These are phyloP conservation scores for Talaromyces trachyspermus DNA, from an alignment of 495 filamentous ascomycete species.

Conservation along the genomic window DNA sequence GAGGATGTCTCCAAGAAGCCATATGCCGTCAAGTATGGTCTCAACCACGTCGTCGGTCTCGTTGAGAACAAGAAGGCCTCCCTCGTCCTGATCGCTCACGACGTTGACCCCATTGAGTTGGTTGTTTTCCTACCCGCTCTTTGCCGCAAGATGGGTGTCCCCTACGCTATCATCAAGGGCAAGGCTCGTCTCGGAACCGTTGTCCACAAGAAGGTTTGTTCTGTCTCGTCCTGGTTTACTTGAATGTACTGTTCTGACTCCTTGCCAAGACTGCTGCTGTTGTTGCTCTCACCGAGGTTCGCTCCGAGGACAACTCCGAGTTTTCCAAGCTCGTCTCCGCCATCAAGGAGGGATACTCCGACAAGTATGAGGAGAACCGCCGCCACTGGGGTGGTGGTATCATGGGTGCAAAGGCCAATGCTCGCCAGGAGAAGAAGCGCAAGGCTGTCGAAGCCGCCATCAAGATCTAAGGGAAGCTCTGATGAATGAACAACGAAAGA, in stretches of 20 bases:
- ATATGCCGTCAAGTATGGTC: conserved; percentile 97
- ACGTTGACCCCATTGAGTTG: conserved; percentile 99
- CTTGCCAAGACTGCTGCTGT: conserved; percentile 80
- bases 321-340: conserved; percentile 91
- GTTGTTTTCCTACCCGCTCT: conserved; percentile 98
- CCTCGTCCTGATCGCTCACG: conserved; percentile 96
- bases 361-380: conserved; percentile 88
- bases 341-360: conserved; percentile 96
- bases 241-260: neutral
- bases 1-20: conserved; percentile 99
- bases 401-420: conserved; percentile 96
- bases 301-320: conserved; percentile 95
- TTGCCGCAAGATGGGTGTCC: conserved; percentile 99
- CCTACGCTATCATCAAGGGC: conserved; percentile 98
- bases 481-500: no score
- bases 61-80: conserved; percentile 99
- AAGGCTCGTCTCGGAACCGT: conserved; percentile 98
- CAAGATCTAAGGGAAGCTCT: conserved; percentile 82
- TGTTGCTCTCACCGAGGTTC: conserved; percentile 90
- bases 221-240: neutral
- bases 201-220: conserved; percentile 93
- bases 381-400: conserved; percentile 99
- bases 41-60: conserved; percentile 99
- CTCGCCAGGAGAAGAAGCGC: conserved; percentile 88
- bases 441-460: conserved; percentile 87